phyloP scores from a whole-genome alignment of 805 yeast genomes.

The Saccharomycopsis fibuligera region DNA sequence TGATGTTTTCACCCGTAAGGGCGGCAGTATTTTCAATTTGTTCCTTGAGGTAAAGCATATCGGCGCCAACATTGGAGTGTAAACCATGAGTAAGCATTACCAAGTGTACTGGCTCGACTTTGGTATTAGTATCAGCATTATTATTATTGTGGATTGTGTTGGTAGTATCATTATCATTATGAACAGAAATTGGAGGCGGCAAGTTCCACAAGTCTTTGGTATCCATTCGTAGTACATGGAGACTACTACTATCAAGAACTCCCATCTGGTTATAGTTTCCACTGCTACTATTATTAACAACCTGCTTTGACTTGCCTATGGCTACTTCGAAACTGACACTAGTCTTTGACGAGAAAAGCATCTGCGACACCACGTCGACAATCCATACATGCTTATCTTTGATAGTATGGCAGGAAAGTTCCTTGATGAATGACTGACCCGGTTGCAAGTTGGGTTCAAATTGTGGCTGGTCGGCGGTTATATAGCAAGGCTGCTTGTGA shows the following conservation, averaged over 20 bases:
- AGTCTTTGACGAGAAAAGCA: constrained; percentile 57
- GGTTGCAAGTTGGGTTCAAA: constrained; percentile 69
- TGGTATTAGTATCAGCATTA: no score
- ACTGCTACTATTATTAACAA: not conserved
- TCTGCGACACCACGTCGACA: constrained; percentile 66
- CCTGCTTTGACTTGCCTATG: constrained; percentile 35
- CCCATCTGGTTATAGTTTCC: constrained; percentile 25
- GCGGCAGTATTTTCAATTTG: constrained; percentile 36
- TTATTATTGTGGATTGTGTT: no score
- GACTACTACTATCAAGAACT: constrained; percentile 26
- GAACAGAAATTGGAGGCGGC: constrained; percentile 37
- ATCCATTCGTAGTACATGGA: constrained; percentile 45
- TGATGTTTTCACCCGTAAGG: constrained; percentile 39
- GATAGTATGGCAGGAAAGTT: constrained; percentile 58
- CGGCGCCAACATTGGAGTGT: constrained; percentile 71
- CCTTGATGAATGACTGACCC: constrained; percentile 55
- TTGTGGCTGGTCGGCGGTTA: constrained; percentile 72
- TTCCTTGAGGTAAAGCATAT: constrained; percentile 68
- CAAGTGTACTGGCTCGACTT: constrained; percentile 50
- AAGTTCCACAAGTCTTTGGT: constrained; percentile 69
- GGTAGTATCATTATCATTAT: no score
- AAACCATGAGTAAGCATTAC: constrained; percentile 73
- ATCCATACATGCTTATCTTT: constrained; percentile 57
- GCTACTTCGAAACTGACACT: constrained; percentile 56
- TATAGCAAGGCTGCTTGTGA: constrained; percentile 43